Conservation (phyloP, 192 early-diverging fungal species). For the Entomortierella beljakovae region DNA sequence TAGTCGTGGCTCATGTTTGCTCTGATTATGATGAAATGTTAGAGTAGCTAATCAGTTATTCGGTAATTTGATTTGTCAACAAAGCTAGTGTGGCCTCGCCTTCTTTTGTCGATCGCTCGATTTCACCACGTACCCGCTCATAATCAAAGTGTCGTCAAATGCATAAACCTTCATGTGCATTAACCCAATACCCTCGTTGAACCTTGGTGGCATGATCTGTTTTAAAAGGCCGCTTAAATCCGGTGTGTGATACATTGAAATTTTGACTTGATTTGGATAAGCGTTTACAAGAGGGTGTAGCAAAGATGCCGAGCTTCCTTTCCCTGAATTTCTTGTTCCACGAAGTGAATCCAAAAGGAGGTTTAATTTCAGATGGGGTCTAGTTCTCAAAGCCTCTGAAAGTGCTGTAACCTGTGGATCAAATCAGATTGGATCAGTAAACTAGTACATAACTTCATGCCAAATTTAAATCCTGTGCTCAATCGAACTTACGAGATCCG, state of each 20-base stretch:
- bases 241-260: slow-evolving; percentile 92
- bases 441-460: not conserved
- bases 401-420: slow-evolving; percentile 66
- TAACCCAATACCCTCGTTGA: slow-evolving; percentile 94
- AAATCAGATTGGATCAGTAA: not conserved
- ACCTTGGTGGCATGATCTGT: slow-evolving; percentile 80
- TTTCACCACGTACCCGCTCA: slow-evolving; percentile 79
- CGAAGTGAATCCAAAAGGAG: slow-evolving; percentile 93
- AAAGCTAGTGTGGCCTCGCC: too few relatives aligned
- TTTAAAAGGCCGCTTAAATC: slow-evolving; percentile 78
- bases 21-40: slow-evolving; percentile 67
- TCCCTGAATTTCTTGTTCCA: slow-evolving; percentile 72
- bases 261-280: slow-evolving; percentile 71
- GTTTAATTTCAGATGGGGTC: slow-evolving; percentile 67
- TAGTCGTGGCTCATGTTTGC: slow-evolving; percentile 96
- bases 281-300: slow-evolving; percentile 71
- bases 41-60: too few relatives aligned
- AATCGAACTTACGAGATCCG: slow-evolving; percentile 70
- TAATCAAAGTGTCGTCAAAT: slow-evolving; percentile 86
- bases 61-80: too few relatives aligned
- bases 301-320: slow-evolving; percentile 74
- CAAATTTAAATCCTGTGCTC: not conserved
- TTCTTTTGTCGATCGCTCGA: too few relatives aligned
- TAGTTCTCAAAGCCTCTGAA: slow-evolving; percentile 63
- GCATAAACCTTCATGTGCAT: slow-evolving; percentile 96